Base-by-base conservation (phyloP, 768 basidiomycete species). In the Holtermanniella nyarrowii region DNA sequence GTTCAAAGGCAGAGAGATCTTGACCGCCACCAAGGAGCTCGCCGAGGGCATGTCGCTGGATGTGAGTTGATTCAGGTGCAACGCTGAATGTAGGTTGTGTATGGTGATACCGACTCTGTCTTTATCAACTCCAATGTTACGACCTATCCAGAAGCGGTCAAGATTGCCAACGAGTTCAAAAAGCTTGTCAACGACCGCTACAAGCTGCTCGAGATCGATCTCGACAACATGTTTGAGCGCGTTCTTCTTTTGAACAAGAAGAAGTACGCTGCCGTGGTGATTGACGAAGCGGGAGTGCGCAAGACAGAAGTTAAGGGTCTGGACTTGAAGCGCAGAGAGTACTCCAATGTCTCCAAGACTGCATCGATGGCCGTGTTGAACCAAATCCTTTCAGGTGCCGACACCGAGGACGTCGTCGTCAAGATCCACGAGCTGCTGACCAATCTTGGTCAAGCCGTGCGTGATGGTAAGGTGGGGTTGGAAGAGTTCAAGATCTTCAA, bases 321-420 rank as follows among this genome's bases (percentile, higher is more conserved):
- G 21, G 95, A 99, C 73, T 97, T 99, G 95, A 97, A 97, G 72
- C 82, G 95, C 42, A 77, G 95, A 77, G 95, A 99, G 69, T 99
- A 88, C 70, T 91, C 85, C 56, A 78, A 79, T 0, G 72, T 99
- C 48, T 96, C 91, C 1, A 99, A 99, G 74, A 81, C 80, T 39
- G 84, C 89, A 26, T 96, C 91, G 0, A 96, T 90, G 71, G 88
- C 85, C 66, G 84, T 95, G 1, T 75, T 97, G 24, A 85, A 88
- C 43, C 85, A 86, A 60, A 85, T 99, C 39, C 74, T 99, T 4
- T 95, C 88, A 0, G 90, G 91, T 3, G 86, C 91, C 59, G 78
- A 83, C 0, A 88, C 89, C 0, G 95, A 99, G 70, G 76, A 76
- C 18, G 91, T 89, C 0, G 84, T 95, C 1, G 84, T 86, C 63